Percentiles rank a stretch among this genome's conserved stretches.
These are phyloP conservation scores for Paraglomus brasilianum DNA, from an alignment of 192 early-diverging fungal species.

Conservation along the genomic window DNA sequence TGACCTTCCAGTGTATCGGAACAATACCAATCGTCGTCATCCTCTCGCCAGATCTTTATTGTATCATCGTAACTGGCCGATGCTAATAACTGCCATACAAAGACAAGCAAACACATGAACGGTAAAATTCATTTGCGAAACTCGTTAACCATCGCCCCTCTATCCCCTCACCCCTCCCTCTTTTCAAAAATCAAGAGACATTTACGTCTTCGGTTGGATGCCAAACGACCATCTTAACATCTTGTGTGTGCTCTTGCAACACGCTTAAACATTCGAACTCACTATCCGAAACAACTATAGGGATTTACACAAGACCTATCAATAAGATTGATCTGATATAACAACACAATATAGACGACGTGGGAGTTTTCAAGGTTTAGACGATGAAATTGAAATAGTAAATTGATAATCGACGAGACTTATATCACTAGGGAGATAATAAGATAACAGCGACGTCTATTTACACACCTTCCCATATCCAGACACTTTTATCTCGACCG, in stretches of 20 bases:
- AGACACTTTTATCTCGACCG: slow-evolving; percentile 94
- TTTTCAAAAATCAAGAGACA: too few species aligned
- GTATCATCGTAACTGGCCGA: slow-evolving; percentile 94
- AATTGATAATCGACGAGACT: too few species aligned
- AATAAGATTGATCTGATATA: too few species aligned
- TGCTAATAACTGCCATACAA: slow-evolving; percentile 61
- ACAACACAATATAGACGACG: too few species aligned
- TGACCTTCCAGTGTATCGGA: slow-evolving; percentile 84
- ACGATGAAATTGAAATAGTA: too few species aligned
- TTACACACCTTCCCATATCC: slow-evolving; percentile 91
- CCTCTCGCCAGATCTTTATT: slow-evolving; percentile 90
- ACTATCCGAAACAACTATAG: slow-evolving; percentile 65
- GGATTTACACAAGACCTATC: not conserved
- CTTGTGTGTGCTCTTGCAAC: slow-evolving; percentile 93
- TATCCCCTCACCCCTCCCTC: too few species aligned
- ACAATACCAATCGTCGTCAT: slow-evolving; percentile 97
- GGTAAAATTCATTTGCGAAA: too few species aligned
- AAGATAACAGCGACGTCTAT: not conserved
- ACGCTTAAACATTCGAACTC: slow-evolving; percentile 97
- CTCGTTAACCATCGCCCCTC: too few species aligned
- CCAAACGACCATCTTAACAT: slow-evolving; percentile 94
- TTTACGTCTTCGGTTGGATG: slow-evolving; percentile 79
- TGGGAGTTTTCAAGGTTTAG: too few species aligned
- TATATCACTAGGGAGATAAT: not conserved
- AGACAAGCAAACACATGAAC: too few species aligned